phyloP scores from a whole-genome alignment of 1,284 basidiomycete species.

The Ustilago lituana region DNA sequence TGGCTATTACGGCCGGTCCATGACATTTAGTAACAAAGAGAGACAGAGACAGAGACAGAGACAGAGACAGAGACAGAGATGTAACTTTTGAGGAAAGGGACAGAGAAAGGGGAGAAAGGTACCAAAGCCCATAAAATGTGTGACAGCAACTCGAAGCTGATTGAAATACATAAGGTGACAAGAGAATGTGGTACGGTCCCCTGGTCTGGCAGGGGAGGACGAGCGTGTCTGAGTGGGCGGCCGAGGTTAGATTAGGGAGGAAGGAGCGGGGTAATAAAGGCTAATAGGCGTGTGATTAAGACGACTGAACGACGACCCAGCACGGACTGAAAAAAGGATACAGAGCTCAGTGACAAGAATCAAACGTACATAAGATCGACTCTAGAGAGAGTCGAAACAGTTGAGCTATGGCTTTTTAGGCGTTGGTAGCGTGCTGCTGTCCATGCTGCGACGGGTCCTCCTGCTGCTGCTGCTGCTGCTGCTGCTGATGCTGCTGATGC shows the following conservation, averaged over 20 bases:
- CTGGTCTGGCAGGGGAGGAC: too few relatives aligned
- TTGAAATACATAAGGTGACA: constrained; percentile 17
- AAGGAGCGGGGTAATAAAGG: too few relatives aligned
- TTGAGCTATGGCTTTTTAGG: background rate
- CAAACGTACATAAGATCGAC: too few relatives aligned
- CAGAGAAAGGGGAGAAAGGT: background rate
- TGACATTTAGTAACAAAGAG: constrained; percentile 10
- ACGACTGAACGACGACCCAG: background rate
- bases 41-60: constrained; percentile 4
- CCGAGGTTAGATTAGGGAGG: background rate
- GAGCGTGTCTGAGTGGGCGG: background rate
- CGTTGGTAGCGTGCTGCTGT: background rate
- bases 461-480: too few relatives aligned
- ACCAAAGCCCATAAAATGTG: constrained; percentile 6
- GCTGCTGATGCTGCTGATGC: constrained; percentile 5
- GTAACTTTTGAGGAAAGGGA: constrained; percentile 8
- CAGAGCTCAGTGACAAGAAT: too few relatives aligned
- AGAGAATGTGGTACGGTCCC: constrained; percentile 2
- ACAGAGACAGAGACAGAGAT: constrained; percentile 5
- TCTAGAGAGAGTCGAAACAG: too few relatives aligned
- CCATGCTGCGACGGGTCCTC: constrained; percentile 7
- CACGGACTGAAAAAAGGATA: too few relatives aligned
- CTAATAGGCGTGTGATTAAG: too few relatives aligned
- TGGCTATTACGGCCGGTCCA: constrained; percentile 16
- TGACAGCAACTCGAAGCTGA: constrained; percentile 1